Conservation (phyloP, 768 basidiomycete genomes). For the Trametes maxima region DNA sequence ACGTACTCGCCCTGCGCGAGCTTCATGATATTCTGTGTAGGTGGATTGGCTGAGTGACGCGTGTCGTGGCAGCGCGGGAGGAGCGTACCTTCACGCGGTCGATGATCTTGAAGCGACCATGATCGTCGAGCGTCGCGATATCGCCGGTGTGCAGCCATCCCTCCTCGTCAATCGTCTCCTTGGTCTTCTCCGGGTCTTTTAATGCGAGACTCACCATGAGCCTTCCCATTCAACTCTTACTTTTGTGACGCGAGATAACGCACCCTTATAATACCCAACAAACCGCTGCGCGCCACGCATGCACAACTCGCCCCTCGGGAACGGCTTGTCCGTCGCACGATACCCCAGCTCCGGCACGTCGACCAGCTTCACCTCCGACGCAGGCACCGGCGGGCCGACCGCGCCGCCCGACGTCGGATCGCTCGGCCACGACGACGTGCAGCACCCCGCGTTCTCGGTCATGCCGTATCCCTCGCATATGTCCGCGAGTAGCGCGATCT, state of each 20-base stretch:
- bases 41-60: not conserved
- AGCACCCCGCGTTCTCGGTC: conserved; percentile 82
- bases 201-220: not conserved
- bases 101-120: conserved; percentile 85
- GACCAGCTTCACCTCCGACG: conserved; percentile 82
- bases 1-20: conserved; percentile 98
- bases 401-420: conserved; percentile 75
- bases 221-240: too few species aligned
- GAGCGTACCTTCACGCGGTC: conserved; percentile 85
- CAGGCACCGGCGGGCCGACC: conserved; percentile 76
- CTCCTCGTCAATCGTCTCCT: conserved; percentile 76
- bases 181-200: conserved; percentile 81
- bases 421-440: conserved; percentile 52
- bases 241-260: not conserved
- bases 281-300: conserved; percentile 68
- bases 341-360: conserved; percentile 95
- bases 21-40: conserved; percentile 93
- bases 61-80: not conserved
- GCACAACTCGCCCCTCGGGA: conserved; percentile 88
- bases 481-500: conserved; percentile 76
- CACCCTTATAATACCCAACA: conserved; percentile 78
- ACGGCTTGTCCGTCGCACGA: conserved; percentile 80
- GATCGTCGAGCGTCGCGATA: conserved; percentile 77
- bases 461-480: conserved; percentile 86
- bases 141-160: conserved; percentile 95